Percentiles rank a stretch among this genome's conserved stretches.
phyloP scores from a whole-genome alignment of 2,329 filamentous ascomycete genomes.

The Leptodontidium sp. region DNA sequence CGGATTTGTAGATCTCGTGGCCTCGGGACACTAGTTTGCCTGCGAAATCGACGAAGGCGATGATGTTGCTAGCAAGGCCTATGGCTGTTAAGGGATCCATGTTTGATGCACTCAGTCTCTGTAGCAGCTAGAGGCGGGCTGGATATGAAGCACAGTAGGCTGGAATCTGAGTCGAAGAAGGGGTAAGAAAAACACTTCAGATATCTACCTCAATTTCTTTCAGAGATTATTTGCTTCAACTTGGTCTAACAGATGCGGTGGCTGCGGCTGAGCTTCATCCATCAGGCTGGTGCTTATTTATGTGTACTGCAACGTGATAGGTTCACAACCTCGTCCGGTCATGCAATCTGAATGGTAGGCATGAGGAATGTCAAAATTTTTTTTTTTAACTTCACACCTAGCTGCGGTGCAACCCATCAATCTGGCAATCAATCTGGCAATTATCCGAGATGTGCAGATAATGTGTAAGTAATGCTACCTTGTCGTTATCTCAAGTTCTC shows the following conservation, averaged over 20 bases:
- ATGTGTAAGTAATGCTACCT: no score
- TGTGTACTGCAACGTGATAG: background rate
- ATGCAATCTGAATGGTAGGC: background rate
- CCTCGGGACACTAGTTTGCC: background rate
- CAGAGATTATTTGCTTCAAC: background rate
- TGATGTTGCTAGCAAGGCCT: conserved; percentile 5
- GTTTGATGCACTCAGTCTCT: background rate
- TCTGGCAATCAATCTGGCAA: no score
- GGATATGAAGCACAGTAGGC: no score
- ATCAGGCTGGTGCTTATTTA: conserved; percentile 2
- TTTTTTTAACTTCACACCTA: background rate
- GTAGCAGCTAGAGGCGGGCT: no score
- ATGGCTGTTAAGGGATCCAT: background rate
- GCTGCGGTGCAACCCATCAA: no score
- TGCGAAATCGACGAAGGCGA: background rate
- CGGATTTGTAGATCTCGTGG: background rate
- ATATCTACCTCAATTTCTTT: no score
- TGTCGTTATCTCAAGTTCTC: no score
- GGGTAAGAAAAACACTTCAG: background rate
- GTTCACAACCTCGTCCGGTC: background rate
- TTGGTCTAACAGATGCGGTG: background rate
- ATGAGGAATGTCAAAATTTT: background rate
- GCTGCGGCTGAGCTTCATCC: background rate
- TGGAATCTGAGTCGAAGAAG: background rate
- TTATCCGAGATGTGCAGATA: no score